Evolutionary conservation across 805 yeast species (phyloP).

Genomic region (Candida fluviatilis): DNA sequence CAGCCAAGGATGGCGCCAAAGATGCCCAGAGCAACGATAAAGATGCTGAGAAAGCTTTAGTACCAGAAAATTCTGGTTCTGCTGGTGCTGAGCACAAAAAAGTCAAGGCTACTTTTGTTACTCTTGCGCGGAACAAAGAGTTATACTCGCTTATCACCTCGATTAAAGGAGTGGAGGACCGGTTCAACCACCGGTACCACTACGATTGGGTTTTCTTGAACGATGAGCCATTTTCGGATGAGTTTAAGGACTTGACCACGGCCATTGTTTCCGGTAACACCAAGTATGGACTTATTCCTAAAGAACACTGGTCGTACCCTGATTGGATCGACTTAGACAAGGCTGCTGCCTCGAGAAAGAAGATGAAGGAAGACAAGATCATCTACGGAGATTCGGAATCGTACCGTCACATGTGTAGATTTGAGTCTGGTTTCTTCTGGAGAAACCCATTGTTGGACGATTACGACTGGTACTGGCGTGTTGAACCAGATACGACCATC

Average conservation of each 20-base stretch:
- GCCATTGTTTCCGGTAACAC: conserved; percentile 73
- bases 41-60: too few relatives aligned
- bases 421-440: conserved; percentile 85
- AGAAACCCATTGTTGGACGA: conserved; percentile 69
- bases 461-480: conserved; percentile 94
- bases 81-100: conserved; percentile 18
- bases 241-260: conserved; percentile 65
- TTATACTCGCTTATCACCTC: conserved; percentile 57
- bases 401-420: conserved; percentile 92
- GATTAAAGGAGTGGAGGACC: conserved; percentile 77
- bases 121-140: conserved; percentile 76
- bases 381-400: conserved; percentile 74
- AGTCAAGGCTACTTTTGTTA: conserved; percentile 73
- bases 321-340: conserved; percentile 72
- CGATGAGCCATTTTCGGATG: conserved; percentile 79
- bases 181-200: conserved; percentile 75
- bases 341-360: conserved; percentile 60
- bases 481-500: conserved; percentile 79
- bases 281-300: conserved; percentile 75
- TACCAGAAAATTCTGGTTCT: not conserved
- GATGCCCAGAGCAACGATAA: not conserved
- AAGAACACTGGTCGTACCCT: conserved; percentile 85
- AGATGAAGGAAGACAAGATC: conserved; percentile 51
- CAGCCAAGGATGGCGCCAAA: conserved; percentile 1
- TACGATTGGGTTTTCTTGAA: conserved; percentile 96